Evolutionary conservation across 768 basidiomycete genomes (phyloP).

Genomic region (Amanita brunnescens): DNA sequence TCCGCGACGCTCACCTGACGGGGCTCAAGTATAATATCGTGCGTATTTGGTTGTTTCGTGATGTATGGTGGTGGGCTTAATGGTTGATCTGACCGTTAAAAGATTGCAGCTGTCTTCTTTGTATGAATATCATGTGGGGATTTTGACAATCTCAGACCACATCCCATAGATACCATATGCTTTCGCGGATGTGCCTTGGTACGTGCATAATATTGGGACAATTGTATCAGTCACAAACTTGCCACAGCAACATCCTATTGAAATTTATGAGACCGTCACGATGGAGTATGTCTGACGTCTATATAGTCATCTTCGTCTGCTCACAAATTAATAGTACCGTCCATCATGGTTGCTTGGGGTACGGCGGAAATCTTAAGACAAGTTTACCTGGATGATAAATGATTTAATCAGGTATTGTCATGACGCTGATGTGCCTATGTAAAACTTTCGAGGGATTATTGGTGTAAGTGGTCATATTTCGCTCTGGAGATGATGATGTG

Average conservation of each 20-base stretch:
- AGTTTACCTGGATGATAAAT: neutral
- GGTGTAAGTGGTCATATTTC: slow-evolving; percentile 8
- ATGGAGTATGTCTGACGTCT: slow-evolving; percentile 15
- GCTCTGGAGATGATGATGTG: neutral
- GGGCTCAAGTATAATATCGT: slow-evolving; percentile 20
- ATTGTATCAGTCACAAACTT: neutral
- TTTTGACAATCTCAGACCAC: too few species aligned
- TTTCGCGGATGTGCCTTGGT: slow-evolving; percentile 21
- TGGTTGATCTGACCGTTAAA: slow-evolving; percentile 1
- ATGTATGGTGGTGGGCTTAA: too few species aligned
- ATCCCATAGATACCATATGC: slow-evolving; percentile 17
- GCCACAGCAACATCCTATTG: slow-evolving; percentile 17
- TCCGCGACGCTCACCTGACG: slow-evolving; percentile 15
- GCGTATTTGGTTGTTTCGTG: neutral
- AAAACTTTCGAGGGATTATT: slow-evolving; percentile 17
- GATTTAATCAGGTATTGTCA: slow-evolving; percentile 13
- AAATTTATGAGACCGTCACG: slow-evolving; percentile 19
- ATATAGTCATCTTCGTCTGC: too few species aligned
- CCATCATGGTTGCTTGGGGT: slow-evolving; percentile 21
- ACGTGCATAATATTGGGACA: neutral
- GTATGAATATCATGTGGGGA: too few species aligned
- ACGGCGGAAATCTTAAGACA: neutral
- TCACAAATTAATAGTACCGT: slow-evolving; percentile 12
- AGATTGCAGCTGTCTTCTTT: slow-evolving; percentile 20
- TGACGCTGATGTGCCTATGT: slow-evolving; percentile 22